Evolutionary conservation across 441 rosid species (phyloP), one percentile per base, ranked within the genome.

Genomic region (Euphorbia schlechtendalii): DNA sequence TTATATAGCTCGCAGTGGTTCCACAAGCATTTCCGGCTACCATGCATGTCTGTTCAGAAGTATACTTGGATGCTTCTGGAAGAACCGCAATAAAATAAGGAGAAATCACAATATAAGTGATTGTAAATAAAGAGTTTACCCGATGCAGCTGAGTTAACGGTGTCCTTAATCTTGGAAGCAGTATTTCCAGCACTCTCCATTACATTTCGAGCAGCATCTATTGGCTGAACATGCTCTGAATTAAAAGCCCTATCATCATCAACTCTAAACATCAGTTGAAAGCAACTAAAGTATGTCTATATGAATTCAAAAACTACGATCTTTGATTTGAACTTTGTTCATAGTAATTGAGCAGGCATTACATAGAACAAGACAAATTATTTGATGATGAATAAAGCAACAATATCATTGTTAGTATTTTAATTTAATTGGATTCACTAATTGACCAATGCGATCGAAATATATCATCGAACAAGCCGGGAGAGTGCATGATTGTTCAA

Each of bases 201-300:
- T 43, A 67, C 6, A n/a, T 68, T 7, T 30, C 53, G 59, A 49
- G 69, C 77, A 12, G 27, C 67, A 21, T 78, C 81, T 71, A 66
- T 57, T 0, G 69, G 73, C 32, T 71, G 76, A 15, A 64, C 76
- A 56, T 70, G 67, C n/a, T 72, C 65, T 28, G 28, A 28, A 61
- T 80, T 75, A 28, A 76, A 49, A 45, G 76, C 83, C 41, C 89
- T 80, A n/a, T n/a, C n/a, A 32, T 15, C 56, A 36, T 32, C 51
- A 59, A 59, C 40, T 28, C 7, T 12, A 4, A 20, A 15, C 40
- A 58, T 32, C 21, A 18, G 12, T n/a, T 8, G 49, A 34, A 36
- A 22, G 24, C 28, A 13, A 32, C 1, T 3, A 46, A 46, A 46
- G 24, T 53, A 21, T 1, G 20, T 30, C 56, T 10, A 30, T n/a